Conservation (phyloP, 371 early-diverging fungal genomes). For the Rhizopus stolonifer region DNA sequence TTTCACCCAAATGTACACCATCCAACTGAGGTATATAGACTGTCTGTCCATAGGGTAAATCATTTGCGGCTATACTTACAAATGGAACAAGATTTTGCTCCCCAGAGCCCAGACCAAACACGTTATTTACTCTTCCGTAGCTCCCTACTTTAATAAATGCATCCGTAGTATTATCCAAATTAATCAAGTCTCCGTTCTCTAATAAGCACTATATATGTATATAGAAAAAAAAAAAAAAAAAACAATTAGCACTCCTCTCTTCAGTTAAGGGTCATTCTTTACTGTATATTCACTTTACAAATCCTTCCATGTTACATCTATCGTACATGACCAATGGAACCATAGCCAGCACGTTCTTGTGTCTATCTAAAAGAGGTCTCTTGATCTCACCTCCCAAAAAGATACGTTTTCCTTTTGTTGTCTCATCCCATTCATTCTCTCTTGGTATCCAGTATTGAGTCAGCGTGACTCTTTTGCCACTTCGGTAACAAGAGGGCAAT, state of each 20-base stretch:
- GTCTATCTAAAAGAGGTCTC: neutral
- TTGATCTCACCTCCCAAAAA: conserved; percentile 16
- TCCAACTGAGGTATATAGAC: conserved; percentile 31
- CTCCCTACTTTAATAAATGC: conserved; percentile 26
- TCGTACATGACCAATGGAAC: conserved; percentile 19
- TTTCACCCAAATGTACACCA: conserved; percentile 23
- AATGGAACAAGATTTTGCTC: conserved; percentile 32
- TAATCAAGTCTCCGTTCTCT: conserved; percentile 30
- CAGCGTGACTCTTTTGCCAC: conserved; percentile 9
- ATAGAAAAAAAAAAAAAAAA: too few species aligned
- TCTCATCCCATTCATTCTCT: conserved; percentile 40
- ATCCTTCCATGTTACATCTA: conserved; percentile 40
- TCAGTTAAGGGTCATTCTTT: neutral
- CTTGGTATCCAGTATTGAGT: conserved; percentile 43
- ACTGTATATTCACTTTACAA: conserved; percentile 16
- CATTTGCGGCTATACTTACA: conserved; percentile 37
- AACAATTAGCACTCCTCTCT: conserved; percentile 22
- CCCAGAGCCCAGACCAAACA: conserved; percentile 38
- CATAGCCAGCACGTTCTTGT: conserved; percentile 15
- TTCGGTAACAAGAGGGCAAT: conserved; percentile 16
- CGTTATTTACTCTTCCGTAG: conserved; percentile 14
- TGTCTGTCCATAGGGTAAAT: conserved; percentile 30
- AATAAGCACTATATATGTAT: conserved; percentile 37
- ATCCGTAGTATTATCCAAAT: conserved; percentile 15
- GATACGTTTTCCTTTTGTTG: conserved; percentile 21